These are phyloP conservation scores for Kuraishia floccosa DNA, from an alignment of 805 yeast genomes.

Conservation along the genomic window DNA sequence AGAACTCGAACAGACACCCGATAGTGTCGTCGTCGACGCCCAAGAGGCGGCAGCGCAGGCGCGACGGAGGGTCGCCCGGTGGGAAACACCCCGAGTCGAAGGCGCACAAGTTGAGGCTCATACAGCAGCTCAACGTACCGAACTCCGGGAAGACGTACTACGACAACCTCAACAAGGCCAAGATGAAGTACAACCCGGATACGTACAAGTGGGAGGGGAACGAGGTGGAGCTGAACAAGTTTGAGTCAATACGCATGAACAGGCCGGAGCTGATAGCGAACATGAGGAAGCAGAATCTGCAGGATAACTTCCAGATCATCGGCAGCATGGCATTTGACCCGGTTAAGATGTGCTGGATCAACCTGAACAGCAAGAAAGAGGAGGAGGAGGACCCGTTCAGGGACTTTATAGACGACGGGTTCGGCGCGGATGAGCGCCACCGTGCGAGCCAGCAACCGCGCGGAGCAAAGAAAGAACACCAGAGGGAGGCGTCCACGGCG, in stretches of 20 bases:
- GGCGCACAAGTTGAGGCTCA: slow-evolving; percentile 4
- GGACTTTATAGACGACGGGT: slow-evolving; percentile 29
- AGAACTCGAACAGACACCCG: slow-evolving; percentile 2
- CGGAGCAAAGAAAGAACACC: too few species aligned
- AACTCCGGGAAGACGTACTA: slow-evolving; percentile 2
- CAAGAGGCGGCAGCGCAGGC: too few species aligned
- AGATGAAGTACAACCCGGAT: slow-evolving; percentile 42
- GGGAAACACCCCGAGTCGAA: slow-evolving; percentile 1
- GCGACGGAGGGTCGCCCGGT: too few species aligned
- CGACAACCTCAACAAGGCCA: not conserved
- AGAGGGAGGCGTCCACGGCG: too few species aligned
- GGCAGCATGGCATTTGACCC: slow-evolving; percentile 53
- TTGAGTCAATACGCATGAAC: slow-evolving; percentile 24
- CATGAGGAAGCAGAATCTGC: not conserved
- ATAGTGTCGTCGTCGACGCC: too few species aligned
- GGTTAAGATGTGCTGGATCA: slow-evolving; percentile 48
- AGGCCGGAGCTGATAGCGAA: slow-evolving; percentile 16
- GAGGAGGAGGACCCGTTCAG: slow-evolving; percentile 34
- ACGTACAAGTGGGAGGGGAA: slow-evolving; percentile 55
- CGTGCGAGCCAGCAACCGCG: too few species aligned
- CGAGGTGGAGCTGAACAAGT: slow-evolving; percentile 40
- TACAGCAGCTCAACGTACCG: slow-evolving; percentile 4
- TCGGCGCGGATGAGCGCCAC: not conserved
- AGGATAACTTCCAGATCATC: slow-evolving; percentile 27
- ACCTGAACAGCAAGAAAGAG: slow-evolving; percentile 22